Conservation (phyloP, 1,139 yeast genomes). For the Arxiozyma heterogenica region DNA sequence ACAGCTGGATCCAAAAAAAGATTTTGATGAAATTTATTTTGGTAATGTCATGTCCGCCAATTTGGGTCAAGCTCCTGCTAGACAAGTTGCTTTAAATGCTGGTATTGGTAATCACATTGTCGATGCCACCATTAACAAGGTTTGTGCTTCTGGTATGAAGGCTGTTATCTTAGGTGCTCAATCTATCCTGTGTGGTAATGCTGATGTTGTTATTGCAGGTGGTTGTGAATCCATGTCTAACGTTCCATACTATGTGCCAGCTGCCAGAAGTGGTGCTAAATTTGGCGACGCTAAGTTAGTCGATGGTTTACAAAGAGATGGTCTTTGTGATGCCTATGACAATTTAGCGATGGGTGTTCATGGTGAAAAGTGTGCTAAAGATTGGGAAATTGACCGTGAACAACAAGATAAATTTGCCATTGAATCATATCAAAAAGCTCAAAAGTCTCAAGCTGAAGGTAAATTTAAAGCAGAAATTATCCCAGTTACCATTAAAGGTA, state of each 20-base stretch:
- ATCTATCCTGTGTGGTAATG: constrained; percentile 76
- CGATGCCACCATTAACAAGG: constrained; percentile 90
- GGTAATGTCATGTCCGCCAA: constrained; percentile 93
- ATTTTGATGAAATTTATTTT: constrained; percentile 81
- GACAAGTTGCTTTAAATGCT: constrained; percentile 90
- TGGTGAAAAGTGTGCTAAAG: constrained; percentile 90
- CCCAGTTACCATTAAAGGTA: constrained; percentile 80
- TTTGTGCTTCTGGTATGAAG: constrained; percentile 95
- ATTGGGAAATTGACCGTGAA: constrained; percentile 53
- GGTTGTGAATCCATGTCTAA: constrained; percentile 98
- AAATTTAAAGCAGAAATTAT: constrained; percentile 74
- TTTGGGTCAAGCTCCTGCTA: constrained; percentile 95
- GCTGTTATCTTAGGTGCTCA: constrained; percentile 86
- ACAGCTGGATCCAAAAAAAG: constrained; percentile 56
- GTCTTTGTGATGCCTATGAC: constrained; percentile 82
- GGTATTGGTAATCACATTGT: constrained; percentile 72
- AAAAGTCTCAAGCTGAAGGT: constrained; percentile 65
- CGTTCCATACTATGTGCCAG: constrained; percentile 85
- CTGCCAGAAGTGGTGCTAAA: constrained; percentile 79
- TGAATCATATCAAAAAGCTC: constrained; percentile 66
- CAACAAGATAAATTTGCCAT: constrained; percentile 68
- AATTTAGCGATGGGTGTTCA: constrained; percentile 88
- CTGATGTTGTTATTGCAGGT: constrained; percentile 90
- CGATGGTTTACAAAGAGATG: constrained; percentile 89
- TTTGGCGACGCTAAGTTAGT: constrained; percentile 72